Percentiles rank a stretch among this genome's conserved stretches.
Evolutionary conservation across 495 filamentous ascomycete genomes (phyloP).

Genomic region (Podospora didyma): DNA sequence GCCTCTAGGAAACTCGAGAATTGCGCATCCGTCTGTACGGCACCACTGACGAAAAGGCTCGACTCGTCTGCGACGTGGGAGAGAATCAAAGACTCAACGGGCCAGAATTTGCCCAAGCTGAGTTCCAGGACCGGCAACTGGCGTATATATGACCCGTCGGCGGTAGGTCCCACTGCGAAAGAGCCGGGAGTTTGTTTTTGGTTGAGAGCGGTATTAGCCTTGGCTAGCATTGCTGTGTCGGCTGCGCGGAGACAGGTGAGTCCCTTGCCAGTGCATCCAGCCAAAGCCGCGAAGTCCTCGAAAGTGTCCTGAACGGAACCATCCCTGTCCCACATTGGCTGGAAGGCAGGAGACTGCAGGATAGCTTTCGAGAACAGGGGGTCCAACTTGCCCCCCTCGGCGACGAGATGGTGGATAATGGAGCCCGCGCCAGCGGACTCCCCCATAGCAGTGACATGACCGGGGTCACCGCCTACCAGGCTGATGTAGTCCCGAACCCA

Average conservation of each 20-base stretch:
- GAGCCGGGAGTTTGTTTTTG: constrained; percentile 31
- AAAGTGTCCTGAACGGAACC: constrained; percentile 36
- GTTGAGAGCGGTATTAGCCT: constrained; percentile 38
- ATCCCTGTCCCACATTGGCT: constrained; percentile 36
- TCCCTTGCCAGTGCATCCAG: constrained; percentile 43
- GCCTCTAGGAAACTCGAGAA: constrained; percentile 47
- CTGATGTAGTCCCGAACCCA: constrained; percentile 67
- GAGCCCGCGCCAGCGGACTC: constrained; percentile 63
- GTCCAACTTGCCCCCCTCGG: constrained; percentile 47
- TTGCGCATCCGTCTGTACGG: constrained; percentile 48
- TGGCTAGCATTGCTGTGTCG: constrained; percentile 29
- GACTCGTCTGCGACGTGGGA: constrained; percentile 40
- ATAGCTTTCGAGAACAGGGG: constrained; percentile 45
- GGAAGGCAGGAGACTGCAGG: constrained; percentile 47
- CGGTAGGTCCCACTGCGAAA: constrained; percentile 41
- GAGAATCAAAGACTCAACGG: constrained; percentile 36
- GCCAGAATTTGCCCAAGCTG: constrained; percentile 40
- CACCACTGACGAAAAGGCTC: constrained; percentile 33
- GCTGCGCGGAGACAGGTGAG: constrained; percentile 40
- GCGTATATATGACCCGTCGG: constrained; percentile 42
- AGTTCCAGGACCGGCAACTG: constrained; percentile 43
- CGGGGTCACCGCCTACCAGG: constrained; percentile 62
- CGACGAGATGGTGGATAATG: constrained; percentile 64
- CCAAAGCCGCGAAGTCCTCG: constrained; percentile 38
- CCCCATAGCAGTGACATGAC: constrained; percentile 62